These are phyloP conservation scores for Suhomyces prunicola DNA, from an alignment of 805 yeast species.

Conservation along the genomic window DNA sequence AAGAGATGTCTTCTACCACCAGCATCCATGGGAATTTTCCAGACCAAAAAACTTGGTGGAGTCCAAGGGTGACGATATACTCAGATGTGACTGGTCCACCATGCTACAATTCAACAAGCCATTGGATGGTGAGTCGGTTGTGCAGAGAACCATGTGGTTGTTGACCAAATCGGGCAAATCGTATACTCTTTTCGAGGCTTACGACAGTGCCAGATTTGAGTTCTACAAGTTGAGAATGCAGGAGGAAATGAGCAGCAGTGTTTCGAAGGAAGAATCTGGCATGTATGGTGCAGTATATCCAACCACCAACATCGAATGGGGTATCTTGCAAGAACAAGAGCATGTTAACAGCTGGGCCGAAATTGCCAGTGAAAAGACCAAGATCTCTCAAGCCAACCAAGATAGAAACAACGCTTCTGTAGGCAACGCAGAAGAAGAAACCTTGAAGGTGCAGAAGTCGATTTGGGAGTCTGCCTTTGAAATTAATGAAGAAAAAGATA, in stretches of 20 bases:
- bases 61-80: conserved; percentile 57
- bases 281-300: conserved; percentile 82
- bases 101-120: conserved; percentile 71
- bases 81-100: conserved; percentile 70
- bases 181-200: conserved; percentile 56
- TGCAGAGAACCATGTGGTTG: conserved; percentile 43
- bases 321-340: conserved; percentile 67
- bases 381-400: conserved; percentile 47
- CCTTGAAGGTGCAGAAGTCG: conserved; percentile 20
- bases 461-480: conserved; percentile 9
- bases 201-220: conserved; percentile 83
- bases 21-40: conserved; percentile 98
- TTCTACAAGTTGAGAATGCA: conserved; percentile 83
- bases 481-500: not conserved
- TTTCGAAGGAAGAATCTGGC: conserved; percentile 76
- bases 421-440: conserved; percentile 10
- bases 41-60: conserved; percentile 84
- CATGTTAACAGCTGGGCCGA: conserved; percentile 70
- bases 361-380: conserved; percentile 65
- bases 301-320: conserved; percentile 59
- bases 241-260: conserved; percentile 69
- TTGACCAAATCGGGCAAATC: conserved; percentile 17
- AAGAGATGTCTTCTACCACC: conserved; percentile 77
- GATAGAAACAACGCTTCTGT: conserved; percentile 10
- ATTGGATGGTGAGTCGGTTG: conserved; percentile 76